These are phyloP conservation scores for Pyrus hybrid DNA, from an alignment of 331 rosid genomes.

Conservation along the genomic window DNA sequence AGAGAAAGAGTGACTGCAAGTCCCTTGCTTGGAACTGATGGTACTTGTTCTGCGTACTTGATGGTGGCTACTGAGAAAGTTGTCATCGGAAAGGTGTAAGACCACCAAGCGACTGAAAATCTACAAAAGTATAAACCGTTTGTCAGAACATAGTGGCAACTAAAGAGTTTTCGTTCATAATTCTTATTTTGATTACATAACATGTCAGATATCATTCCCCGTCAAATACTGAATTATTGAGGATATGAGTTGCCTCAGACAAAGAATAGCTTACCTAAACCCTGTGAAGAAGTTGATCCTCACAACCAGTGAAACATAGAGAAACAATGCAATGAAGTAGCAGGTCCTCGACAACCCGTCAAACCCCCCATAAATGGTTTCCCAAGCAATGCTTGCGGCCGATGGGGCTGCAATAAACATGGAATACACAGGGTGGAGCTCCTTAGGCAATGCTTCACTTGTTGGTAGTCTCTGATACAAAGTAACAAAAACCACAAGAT, in stretches of 20 bases:
- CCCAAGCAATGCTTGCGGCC: conserved; percentile 79
- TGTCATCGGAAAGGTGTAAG: conserved; percentile 86
- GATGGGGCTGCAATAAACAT: conserved; percentile 95
- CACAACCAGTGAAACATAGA: conserved; percentile 56
- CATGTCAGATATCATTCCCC: background rate
- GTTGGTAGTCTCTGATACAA: conserved; percentile 85
- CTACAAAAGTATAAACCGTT: conserved; percentile 26
- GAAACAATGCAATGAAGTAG: conserved; percentile 81
- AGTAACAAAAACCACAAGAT: conserved; percentile 70
- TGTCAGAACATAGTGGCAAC: background rate
- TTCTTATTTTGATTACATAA: background rate
- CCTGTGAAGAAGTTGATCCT: conserved; percentile 81
- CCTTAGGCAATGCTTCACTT: conserved; percentile 76
- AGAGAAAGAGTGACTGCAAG: conserved; percentile 67
- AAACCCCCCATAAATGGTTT: conserved; percentile 48
- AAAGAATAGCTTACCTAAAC: conserved; percentile 40
- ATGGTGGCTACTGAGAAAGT: conserved; percentile 74
- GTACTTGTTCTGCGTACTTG: conserved; percentile 71
- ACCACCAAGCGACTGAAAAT: conserved; percentile 95
- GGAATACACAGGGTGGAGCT: conserved; percentile 84
- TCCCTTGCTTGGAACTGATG: conserved; percentile 53
- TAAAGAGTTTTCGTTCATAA: background rate
- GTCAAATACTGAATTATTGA: too few species aligned
- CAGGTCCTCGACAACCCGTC: conserved; percentile 68
- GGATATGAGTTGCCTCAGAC: too few species aligned